phyloP scores from a whole-genome alignment of 2,329 filamentous ascomycete species.

The Arachnopeziza araneosa region DNA sequence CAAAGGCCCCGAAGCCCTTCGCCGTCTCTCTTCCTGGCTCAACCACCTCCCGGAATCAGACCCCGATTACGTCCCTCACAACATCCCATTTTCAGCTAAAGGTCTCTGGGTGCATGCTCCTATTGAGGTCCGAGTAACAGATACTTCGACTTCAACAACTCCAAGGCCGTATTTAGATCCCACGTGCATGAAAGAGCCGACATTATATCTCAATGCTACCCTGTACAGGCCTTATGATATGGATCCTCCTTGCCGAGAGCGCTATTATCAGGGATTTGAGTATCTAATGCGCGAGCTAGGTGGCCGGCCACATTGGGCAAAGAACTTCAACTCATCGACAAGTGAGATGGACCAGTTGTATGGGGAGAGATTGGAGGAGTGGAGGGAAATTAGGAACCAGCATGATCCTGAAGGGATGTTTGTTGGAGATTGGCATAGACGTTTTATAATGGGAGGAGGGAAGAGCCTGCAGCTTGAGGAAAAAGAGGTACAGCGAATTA shows the following conservation, averaged over 20 bases:
- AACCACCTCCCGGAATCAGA: conserved; percentile 58
- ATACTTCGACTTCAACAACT: conserved; percentile 47
- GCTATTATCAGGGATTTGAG: conserved; percentile 88
- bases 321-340: conserved; percentile 69
- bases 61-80: conserved; percentile 54
- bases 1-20: conserved; percentile 81
- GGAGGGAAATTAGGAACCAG: conserved; percentile 61
- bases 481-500: conserved; percentile 21
- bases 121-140: conserved; percentile 81
- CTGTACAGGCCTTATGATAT: conserved; percentile 76
- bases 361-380: conserved; percentile 59
- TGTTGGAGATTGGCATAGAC: conserved; percentile 82
- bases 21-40: conserved; percentile 80
- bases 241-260: conserved; percentile 68
- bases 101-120: conserved; percentile 84
- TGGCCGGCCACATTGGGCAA: conserved; percentile 84
- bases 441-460: conserved; percentile 49
- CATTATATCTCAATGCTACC: conserved; percentile 84
- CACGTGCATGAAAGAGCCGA: conserved; percentile 61
- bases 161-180: conserved; percentile 66
- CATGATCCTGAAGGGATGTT: conserved; percentile 83
- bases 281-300: conserved; percentile 83
- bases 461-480: conserved; percentile 26
- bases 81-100: conserved; percentile 75
- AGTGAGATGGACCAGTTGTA: conserved; percentile 63